Evolutionary conservation across 1,139 yeast genomes (phyloP).

Genomic region (Pichia sp.): DNA sequence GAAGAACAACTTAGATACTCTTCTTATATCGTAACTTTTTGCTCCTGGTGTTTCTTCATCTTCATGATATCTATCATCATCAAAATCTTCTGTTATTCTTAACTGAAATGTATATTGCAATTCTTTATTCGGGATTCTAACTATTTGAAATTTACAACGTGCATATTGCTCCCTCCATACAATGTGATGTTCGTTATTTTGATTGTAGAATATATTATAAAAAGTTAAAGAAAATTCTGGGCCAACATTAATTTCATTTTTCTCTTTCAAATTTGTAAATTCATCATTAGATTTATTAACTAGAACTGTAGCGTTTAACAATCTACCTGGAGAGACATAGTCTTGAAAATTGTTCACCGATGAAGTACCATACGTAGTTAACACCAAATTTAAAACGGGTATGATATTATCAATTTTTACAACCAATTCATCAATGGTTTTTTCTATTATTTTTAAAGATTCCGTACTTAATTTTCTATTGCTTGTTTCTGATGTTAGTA

Average conservation of each 20-base stretch:
- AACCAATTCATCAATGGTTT: constrained; percentile 43
- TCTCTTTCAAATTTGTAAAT: constrained; percentile 13
- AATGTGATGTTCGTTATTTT: constrained; percentile 37
- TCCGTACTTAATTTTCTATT: constrained; percentile 24
- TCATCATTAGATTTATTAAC: constrained; percentile 38
- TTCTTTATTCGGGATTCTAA: constrained; percentile 27
- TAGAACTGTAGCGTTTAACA: constrained; percentile 56
- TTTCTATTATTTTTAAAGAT: constrained; percentile 44
- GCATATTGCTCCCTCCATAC: constrained; percentile 76
- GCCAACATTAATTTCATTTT: constrained; percentile 41
- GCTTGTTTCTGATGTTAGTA: constrained; percentile 22
- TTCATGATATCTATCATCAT: constrained; percentile 74
- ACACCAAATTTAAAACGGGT: constrained; percentile 61
- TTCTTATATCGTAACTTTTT: constrained; percentile 36
- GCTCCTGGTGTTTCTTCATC: constrained; percentile 37
- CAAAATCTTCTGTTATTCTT: constrained; percentile 50
- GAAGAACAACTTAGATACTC: constrained; percentile 55
- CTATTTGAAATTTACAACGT: constrained; percentile 43
- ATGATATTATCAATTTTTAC: constrained; percentile 59
- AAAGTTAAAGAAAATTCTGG: constrained; percentile 55
- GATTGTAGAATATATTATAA: constrained; percentile 62
- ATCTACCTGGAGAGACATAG: constrained; percentile 57
- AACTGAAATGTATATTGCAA: constrained; percentile 40
- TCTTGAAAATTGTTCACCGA: constrained; percentile 43
- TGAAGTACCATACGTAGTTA: constrained; percentile 67